Base-by-base conservation (phyloP, 2,329 filamentous ascomycete genomes). In the Diaporthe nobilis region DNA sequence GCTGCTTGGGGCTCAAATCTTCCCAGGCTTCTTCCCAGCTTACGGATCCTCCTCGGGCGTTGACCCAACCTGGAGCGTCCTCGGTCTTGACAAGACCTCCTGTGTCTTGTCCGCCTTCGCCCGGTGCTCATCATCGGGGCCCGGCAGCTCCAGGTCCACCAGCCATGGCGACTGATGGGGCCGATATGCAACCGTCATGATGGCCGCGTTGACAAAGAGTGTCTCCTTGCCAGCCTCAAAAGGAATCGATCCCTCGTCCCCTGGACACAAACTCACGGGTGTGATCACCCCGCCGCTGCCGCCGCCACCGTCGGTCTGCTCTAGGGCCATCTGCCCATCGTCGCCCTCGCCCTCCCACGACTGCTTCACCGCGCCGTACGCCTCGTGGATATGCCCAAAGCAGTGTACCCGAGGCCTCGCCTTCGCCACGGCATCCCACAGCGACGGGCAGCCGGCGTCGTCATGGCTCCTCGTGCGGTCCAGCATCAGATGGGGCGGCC, bases 141-240 rank as follows among this genome's bases (percentile, higher is more conserved):
- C 42, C 9, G 78, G 80, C 49, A 91, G 81, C 37, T 87, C 85
- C 8, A 91, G 75, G 15, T 90, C 86, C 7, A 92, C 81, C 3
- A 91, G 25, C 88, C 89, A 92, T 0, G 89, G 87, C 22, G 86
- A 80, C 57, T 92, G 88, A 13, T 82, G 78, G 15, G 85, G 83
- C n/a, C 80, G 75, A 25, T 87, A 85, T 9, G 81, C 76, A 3
- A 84, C 79, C 4, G 87, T 84, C 82, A 90, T 84, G 37, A 92
- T 87, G 0, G 91, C 85, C 1, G 90, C 90, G 80, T 92, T 93
- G 13, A 93, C 83, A 79, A 92, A 91, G 9, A 92, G 80, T 0
- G 90, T 92, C 77, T 91, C 86, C 57, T 83, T 80, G 0, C 87
- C 87, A 10, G 60, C 68, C 42, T 82, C 63, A 5, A 55, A 55